Percentiles rank a stretch among this genome's conserved stretches.
Conservation (phyloP, 306 rosid species). For the Vicia faba region DNA sequence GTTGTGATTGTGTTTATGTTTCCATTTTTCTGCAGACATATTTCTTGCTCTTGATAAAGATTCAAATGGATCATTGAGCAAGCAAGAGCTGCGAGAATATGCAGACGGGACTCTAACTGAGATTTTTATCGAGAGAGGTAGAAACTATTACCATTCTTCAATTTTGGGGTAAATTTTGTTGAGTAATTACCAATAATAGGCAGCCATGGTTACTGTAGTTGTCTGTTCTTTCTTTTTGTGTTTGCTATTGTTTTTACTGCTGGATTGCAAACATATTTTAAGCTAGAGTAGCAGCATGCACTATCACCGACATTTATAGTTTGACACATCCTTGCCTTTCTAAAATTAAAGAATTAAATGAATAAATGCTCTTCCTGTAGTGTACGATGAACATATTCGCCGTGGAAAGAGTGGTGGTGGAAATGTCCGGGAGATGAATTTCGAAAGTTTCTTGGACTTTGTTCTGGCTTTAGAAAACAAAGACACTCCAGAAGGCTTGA, state of each 20-base stretch:
- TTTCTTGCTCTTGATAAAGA: slow-evolving; percentile 93
- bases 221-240: neutral
- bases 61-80: slow-evolving; percentile 77
- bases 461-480: slow-evolving; percentile 96
- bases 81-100: slow-evolving; percentile 95
- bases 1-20: slow-evolving; percentile 19
- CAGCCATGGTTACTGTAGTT: slow-evolving; percentile 17
- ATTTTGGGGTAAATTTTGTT: slow-evolving; percentile 18
- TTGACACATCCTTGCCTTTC: slow-evolving; percentile 4
- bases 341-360: slow-evolving; percentile 8
- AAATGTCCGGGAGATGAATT: slow-evolving; percentile 88
- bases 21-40: slow-evolving; percentile 63
- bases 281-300: neutral
- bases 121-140: slow-evolving; percentile 97
- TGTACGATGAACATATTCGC: slow-evolving; percentile 88
- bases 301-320: neutral
- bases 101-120: slow-evolving; percentile 97
- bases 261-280: slow-evolving; percentile 10
- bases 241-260: neutral
- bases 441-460: slow-evolving; percentile 85
- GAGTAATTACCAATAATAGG: slow-evolving; percentile 10
- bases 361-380: slow-evolving; percentile 47
- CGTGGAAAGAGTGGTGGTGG: slow-evolving; percentile 82
- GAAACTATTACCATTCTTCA: slow-evolving; percentile 3
- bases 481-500: slow-evolving; percentile 96